phyloP scores from a whole-genome alignment of 139 green algal species.

The Chlamydomonas incerta region DNA sequence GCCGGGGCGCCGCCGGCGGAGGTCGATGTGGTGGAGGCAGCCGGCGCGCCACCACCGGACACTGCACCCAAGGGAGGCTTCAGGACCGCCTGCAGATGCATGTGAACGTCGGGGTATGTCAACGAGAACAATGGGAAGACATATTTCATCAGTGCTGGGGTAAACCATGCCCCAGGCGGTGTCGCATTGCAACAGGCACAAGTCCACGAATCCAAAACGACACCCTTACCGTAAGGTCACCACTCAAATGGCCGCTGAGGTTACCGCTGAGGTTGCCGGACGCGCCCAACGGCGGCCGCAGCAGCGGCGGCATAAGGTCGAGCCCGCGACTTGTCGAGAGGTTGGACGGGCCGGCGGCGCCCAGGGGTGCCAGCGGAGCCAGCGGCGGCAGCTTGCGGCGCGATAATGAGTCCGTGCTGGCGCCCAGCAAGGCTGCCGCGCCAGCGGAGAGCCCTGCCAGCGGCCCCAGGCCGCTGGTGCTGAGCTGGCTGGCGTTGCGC shows the following conservation, averaged over 20 bases:
- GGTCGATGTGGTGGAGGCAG: no score
- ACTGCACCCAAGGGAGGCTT: background rate
- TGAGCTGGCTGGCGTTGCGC: background rate
- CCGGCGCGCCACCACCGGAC: no score
- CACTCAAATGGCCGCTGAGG: constrained; percentile 27
- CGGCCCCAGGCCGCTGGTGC: constrained; percentile 30
- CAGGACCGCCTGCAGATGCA: background rate
- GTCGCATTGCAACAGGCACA: no score
- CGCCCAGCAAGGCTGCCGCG: constrained; percentile 1
- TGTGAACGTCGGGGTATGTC: no score
- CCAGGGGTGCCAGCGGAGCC: background rate
- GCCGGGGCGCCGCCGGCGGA: no score
- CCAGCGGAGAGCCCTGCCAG: background rate
- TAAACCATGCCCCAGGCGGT: no score
- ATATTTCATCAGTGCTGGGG: no score
- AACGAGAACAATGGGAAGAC: no score
- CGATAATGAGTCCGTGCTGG: background rate
- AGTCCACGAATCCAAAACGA: no score
- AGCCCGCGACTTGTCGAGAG: constrained; percentile 4
- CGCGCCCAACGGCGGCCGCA: background rate
- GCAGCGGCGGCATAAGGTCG: constrained; percentile 14
- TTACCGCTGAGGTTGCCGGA: background rate
- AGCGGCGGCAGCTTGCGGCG: constrained; percentile 38
- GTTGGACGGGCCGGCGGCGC: background rate
- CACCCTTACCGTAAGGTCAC: constrained; percentile 29